These are phyloP conservation scores for Penicillium lagena DNA, from an alignment of 495 filamentous ascomycete species.

Conservation along the genomic window DNA sequence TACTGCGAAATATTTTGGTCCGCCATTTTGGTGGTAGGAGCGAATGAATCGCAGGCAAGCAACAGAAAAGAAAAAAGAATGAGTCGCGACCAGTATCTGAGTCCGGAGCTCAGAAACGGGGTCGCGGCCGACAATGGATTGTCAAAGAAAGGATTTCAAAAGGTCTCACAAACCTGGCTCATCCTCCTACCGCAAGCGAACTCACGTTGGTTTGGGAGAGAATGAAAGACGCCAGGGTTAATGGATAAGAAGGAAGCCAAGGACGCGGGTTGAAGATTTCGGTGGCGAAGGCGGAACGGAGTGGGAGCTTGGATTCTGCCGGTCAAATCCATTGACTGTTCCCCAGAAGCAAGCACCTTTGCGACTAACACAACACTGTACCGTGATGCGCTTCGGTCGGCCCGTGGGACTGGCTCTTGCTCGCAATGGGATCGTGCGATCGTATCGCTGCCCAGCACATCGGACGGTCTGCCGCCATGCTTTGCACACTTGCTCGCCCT, in stretches of 20 bases:
- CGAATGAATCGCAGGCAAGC: slow-evolving; percentile 6
- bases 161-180: slow-evolving; percentile 36
- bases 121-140: slow-evolving; percentile 7
- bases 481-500: slow-evolving; percentile 14
- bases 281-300: slow-evolving; percentile 37
- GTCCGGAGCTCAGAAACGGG: slow-evolving; percentile 30
- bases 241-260: slow-evolving; percentile 11
- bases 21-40: slow-evolving; percentile 54
- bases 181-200: slow-evolving; percentile 32
- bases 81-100: slow-evolving; percentile 25
- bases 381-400: too few species aligned
- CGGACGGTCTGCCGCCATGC: slow-evolving; percentile 31
- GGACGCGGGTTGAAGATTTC: slow-evolving; percentile 33
- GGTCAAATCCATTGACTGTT: neutral
- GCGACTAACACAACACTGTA: slow-evolving; percentile 5
- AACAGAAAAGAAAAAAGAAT: slow-evolving; percentile 12
- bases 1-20: slow-evolving; percentile 96
- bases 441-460: slow-evolving; percentile 16
- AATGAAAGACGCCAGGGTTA: slow-evolving; percentile 23
- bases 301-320: slow-evolving; percentile 21
- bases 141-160: slow-evolving; percentile 9
- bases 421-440: neutral
- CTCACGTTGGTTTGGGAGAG: slow-evolving; percentile 15
- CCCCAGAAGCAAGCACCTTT: slow-evolving; percentile 17
- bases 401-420: too few species aligned